Percentiles rank a stretch among this genome's conserved stretches.
phyloP scores from a whole-genome alignment of 257 asterid species.

The Ocimum tenuiflorum region DNA sequence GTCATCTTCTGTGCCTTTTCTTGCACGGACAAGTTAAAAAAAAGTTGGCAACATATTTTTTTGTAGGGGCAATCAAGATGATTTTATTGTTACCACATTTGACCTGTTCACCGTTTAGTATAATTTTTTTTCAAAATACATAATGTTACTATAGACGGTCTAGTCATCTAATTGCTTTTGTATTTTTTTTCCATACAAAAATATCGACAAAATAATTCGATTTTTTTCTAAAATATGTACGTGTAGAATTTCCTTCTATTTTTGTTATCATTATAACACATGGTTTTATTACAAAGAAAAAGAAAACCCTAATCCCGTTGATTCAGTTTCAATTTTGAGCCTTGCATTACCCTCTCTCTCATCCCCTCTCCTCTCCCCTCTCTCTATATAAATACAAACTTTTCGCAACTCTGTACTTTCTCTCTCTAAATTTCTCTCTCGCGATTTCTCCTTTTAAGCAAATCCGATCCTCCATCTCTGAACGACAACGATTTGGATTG shows the following conservation, averaged over 20 bases:
- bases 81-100: too few relatives aligned
- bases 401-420: conserved; percentile 14
- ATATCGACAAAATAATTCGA: too few relatives aligned
- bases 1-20: too few relatives aligned
- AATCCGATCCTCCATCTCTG: conserved; percentile 1
- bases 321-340: conserved; percentile 38
- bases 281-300: background rate
- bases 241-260: conserved; percentile 8
- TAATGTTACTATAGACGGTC: too few relatives aligned
- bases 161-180: too few relatives aligned
- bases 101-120: too few relatives aligned
- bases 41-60: too few relatives aligned
- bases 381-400: background rate
- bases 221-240: too few relatives aligned
- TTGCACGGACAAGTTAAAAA: too few relatives aligned
- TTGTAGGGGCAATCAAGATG: too few relatives aligned
- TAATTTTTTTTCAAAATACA: too few relatives aligned
- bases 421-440: conserved; percentile 16
- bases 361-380: conserved; percentile 15
- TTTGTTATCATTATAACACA: background rate
- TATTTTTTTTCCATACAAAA: too few relatives aligned
- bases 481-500: conserved; percentile 23
- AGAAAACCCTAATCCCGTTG: conserved; percentile 44
- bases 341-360: conserved; percentile 31
- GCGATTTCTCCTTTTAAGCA: conserved; percentile 11